Conservation (phyloP, 306 rosid species). For the Trichosanthes truncata region DNA sequence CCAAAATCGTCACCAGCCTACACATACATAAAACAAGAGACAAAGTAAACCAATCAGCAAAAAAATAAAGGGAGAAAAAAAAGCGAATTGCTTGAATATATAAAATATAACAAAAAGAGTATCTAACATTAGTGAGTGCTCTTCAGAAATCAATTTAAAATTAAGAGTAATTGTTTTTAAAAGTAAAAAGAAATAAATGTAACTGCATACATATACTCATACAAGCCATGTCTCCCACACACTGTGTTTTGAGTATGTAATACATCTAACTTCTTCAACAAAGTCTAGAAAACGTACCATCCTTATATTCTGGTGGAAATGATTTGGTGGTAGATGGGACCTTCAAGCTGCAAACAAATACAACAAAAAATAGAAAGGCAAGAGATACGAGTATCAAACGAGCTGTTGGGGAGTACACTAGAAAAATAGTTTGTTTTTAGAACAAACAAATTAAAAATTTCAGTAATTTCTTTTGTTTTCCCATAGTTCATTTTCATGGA, state of each 20-base stretch:
- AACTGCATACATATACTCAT: neutral
- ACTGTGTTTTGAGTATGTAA: neutral
- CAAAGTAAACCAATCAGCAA: neutral
- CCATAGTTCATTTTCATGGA: neutral
- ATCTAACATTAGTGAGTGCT: neutral
- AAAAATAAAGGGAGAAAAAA: neutral
- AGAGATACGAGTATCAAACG: neutral
- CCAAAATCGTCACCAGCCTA: conserved; percentile 64
- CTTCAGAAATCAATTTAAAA: neutral
- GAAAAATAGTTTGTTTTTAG: neutral
- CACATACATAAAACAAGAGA: conserved; percentile 27
- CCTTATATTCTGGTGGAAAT: neutral
- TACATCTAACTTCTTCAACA: neutral
- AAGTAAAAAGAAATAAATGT: neutral
- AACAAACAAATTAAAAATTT: neutral
- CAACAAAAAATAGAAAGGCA: neutral
- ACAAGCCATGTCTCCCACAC: neutral
- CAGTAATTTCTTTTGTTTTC: neutral
- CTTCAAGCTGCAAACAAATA: conserved; percentile 2
- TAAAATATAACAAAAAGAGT: neutral
- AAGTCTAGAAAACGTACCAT: neutral
- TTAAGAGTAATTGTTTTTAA: neutral
- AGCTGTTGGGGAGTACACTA: neutral
- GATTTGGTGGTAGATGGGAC: neutral
- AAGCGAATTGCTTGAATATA: neutral